Evolutionary conservation across 257 asterid species (phyloP).

Genomic region (Ilex asprella): DNA sequence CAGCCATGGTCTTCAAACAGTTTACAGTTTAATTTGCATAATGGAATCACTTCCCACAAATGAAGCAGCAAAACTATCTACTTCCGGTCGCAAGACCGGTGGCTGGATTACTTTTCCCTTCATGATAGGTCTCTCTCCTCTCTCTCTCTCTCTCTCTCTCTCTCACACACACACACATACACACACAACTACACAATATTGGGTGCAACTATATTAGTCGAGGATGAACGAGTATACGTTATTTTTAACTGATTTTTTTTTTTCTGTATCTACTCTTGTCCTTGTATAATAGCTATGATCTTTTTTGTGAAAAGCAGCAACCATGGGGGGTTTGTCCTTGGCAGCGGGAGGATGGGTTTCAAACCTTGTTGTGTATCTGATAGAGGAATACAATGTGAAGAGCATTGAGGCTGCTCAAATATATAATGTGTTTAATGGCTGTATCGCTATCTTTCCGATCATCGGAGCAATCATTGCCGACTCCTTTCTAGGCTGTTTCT

Average conservation of each 20-base stretch:
- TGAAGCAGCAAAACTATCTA: slow-evolving; percentile 7
- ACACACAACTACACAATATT: too few species aligned
- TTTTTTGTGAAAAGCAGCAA: slow-evolving; percentile 27
- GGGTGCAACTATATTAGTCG: too few species aligned
- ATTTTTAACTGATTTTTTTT: too few species aligned
- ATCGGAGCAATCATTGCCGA: slow-evolving; percentile 72
- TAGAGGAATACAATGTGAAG: slow-evolving; percentile 64
- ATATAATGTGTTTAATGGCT: slow-evolving; percentile 60
- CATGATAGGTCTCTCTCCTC: slow-evolving; percentile 26
- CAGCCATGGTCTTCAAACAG: too few species aligned
- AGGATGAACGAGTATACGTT: too few species aligned
- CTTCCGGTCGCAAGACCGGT: slow-evolving; percentile 16
- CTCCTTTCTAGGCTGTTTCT: slow-evolving; percentile 59
- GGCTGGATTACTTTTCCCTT: slow-evolving; percentile 46
- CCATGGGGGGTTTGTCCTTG: slow-evolving; percentile 51
- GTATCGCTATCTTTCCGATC: slow-evolving; percentile 63
- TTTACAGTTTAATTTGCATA: too few species aligned
- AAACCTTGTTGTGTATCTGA: slow-evolving; percentile 69
- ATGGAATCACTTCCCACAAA: background rate
- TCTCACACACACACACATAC: too few species aligned
- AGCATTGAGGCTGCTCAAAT: slow-evolving; percentile 73
- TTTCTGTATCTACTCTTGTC: too few species aligned
- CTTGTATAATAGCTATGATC: too few species aligned
- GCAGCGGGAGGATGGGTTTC: slow-evolving; percentile 67
- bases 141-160: background rate